These are phyloP conservation scores for Quercus glauca DNA, from an alignment of 306 rosid species.

Conservation along the genomic window DNA sequence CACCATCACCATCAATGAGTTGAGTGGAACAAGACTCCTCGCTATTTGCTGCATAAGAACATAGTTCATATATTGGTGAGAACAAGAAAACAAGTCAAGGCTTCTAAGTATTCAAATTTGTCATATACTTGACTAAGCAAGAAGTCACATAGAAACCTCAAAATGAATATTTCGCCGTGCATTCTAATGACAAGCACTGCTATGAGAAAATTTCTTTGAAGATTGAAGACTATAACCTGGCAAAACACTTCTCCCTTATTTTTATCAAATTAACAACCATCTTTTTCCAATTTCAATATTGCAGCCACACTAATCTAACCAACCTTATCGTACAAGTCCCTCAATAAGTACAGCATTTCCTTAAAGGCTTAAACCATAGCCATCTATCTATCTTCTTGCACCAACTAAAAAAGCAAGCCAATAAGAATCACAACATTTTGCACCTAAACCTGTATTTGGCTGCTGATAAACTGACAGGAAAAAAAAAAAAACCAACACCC, in stretches of 20 bases:
- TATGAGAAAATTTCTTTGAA: not conserved
- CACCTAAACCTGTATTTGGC: not conserved
- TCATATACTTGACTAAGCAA: slow-evolving; percentile 3
- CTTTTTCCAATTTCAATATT: not conserved
- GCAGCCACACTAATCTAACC: not conserved
- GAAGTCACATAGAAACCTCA: slow-evolving; percentile 13
- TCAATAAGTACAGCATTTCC: not conserved
- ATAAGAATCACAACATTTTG: not conserved
- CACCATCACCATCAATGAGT: slow-evolving; percentile 93
- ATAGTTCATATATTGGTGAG: slow-evolving; percentile 21
- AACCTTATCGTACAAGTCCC: not conserved
- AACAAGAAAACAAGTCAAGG: not conserved
- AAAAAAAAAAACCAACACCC: not conserved
- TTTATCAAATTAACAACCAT: not conserved
- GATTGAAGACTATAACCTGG: not conserved
- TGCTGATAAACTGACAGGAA: not conserved
- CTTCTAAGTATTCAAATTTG: not conserved
- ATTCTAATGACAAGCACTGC: not conserved
- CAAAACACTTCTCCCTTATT: not conserved
- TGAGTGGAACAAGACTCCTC: slow-evolving; percentile 70
- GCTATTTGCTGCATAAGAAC: slow-evolving; percentile 39
- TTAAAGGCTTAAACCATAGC: not conserved
- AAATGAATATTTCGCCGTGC: slow-evolving; percentile 8
- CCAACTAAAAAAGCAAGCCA: not conserved
- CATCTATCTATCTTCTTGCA: not conserved